Percentiles rank a stretch among this genome's conserved stretches.
Evolutionary conservation across 176 grass and related monocot species (phyloP).

Genomic region (Oryza longistaminata): DNA sequence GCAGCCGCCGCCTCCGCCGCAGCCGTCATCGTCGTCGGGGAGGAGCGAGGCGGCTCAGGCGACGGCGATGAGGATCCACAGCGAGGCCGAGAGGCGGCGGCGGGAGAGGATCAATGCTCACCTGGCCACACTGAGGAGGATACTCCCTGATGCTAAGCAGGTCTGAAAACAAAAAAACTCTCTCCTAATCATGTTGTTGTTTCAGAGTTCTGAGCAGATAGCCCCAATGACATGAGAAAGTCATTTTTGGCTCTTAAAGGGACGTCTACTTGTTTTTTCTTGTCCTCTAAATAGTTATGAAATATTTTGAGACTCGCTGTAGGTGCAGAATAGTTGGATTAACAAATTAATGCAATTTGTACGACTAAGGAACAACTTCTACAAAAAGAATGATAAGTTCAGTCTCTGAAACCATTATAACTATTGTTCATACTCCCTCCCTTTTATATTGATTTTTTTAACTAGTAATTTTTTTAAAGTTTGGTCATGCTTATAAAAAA

Average conservation of each 20-base stretch:
- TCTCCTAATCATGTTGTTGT: not conserved
- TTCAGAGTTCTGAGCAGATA: constrained; percentile 16
- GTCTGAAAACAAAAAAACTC: constrained; percentile 33
- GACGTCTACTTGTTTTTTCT: no score
- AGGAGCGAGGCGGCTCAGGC: constrained; percentile 21
- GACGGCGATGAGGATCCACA: constrained; percentile 62
- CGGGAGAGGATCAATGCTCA: constrained; percentile 88
- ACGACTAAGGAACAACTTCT: not conserved
- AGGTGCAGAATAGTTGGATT: no score
- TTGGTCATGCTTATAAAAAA: no score
- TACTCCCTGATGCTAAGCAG: constrained; percentile 73
- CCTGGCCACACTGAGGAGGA: constrained; percentile 59
- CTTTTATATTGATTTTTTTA: no score
- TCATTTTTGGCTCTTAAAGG: no score
- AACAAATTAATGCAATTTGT: not conserved
- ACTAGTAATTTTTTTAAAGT: no score
- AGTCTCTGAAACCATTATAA: not conserved
- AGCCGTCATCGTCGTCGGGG: not conserved
- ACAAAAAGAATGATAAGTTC: not conserved
- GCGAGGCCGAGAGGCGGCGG: constrained; percentile 71
- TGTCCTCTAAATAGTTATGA: no score
- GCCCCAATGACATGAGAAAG: no score
- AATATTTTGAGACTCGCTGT: no score
- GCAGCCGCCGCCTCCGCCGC: not conserved
- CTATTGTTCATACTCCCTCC: not conserved